Base-by-base conservation (phyloP, 2,329 filamentous ascomycete species). In the Zymoseptoria brevis region DNA sequence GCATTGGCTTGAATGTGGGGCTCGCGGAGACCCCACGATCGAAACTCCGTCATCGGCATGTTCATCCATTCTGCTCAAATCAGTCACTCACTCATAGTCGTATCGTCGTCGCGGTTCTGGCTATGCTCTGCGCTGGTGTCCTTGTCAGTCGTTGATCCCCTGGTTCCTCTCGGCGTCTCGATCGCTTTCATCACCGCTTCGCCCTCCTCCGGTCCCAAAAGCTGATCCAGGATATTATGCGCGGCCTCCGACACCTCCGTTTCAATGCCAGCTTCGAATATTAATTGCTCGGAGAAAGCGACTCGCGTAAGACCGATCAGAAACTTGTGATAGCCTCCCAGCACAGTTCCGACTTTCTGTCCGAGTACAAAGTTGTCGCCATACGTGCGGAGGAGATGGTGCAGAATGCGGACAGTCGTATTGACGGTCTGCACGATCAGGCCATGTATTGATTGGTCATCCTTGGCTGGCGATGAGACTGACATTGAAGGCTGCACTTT, bases 161-260 rank as follows among this genome's bases (percentile, higher is more conserved):
- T 13, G 35, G 35, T 67, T 19, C 68, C 68, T 45, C 69, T 63
- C 41, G 72, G 71, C 24, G 72, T 75, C 58, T 73, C 70, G 55
- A 80, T 78, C 3, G 79, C 79, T 55, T 70, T 67, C 11, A 76
- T 68, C 53, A 87, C 75, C 9, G 81, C 83, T 69, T 88, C 85
- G 0, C 85, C 86, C 70, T 89, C 87, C 65, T 96, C 89, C 0
- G 90, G 87, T 56, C 89, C 94, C 21, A 96, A 83, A 2, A 85
- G 84, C 61, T 90, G 79, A 71, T 96, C 90, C 48, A 97, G 74
- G 62, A 99, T 78, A 68, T 88, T 85, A 66, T 93, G 87, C 3
- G 94, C 93, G 73, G 87, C 85, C 63, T 93, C 89, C 1, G 87
- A 83, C 0, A 90, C 89, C 63, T 90, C 89, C 26, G 87, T 83